Evolutionary conservation across 495 filamentous ascomycete species (phyloP).

Genomic region (Tricharina praecox): DNA sequence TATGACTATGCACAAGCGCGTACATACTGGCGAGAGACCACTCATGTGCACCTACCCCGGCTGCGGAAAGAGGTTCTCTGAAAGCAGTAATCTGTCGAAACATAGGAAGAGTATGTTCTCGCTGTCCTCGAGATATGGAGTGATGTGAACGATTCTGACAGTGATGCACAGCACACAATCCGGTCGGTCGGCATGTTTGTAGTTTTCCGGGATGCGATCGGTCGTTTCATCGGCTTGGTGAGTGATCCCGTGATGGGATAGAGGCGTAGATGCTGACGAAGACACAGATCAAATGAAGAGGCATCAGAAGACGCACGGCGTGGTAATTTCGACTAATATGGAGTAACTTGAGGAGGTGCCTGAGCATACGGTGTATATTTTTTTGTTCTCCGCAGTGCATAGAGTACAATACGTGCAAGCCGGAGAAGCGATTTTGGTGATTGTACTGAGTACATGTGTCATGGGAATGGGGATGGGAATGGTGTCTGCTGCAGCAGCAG

Average conservation of each 20-base stretch:
- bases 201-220: constrained; percentile 33
- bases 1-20: constrained; percentile 27
- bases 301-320: constrained; percentile 24
- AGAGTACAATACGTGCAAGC: too few species aligned
- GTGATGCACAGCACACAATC: constrained; percentile 35
- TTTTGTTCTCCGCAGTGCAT: too few species aligned
- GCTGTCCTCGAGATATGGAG: constrained; percentile 28
- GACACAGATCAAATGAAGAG: constrained; percentile 25
- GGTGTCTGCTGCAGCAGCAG: too few species aligned
- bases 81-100: constrained; percentile 41
- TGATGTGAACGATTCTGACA: constrained; percentile 32
- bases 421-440: too few species aligned
- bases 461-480: too few species aligned
- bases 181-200: constrained; percentile 33
- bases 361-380: too few species aligned
- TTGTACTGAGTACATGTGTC: too few species aligned
- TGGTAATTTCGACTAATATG: background rate
- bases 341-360: too few species aligned
- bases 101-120: constrained; percentile 31
- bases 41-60: constrained; percentile 34
- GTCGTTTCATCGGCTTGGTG: constrained; percentile 41
- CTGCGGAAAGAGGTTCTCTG: constrained; percentile 38
- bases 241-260: constrained; percentile 15
- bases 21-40: constrained; percentile 27
- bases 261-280: background rate